Conservation (phyloP, 345 rosid genomes). For the Mangifera indica region DNA sequence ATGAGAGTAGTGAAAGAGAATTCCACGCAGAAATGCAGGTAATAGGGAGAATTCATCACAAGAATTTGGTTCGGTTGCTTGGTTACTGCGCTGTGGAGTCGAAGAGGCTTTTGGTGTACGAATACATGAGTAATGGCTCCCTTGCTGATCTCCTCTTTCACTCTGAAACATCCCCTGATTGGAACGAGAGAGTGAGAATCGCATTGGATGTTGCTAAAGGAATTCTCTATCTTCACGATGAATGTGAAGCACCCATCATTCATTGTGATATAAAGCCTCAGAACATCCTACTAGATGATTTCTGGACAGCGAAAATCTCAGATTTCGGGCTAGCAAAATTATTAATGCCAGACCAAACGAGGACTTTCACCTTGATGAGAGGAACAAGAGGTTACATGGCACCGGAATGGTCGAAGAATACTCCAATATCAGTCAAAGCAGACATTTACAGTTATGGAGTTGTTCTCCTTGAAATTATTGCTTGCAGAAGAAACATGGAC, state of each 20-base stretch:
- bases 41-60: too few relatives aligned
- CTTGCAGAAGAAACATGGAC: constrained; percentile 13
- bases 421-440: constrained; percentile 32
- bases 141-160: too few relatives aligned
- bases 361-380: constrained; percentile 25
- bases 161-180: too few relatives aligned
- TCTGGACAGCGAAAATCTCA: constrained; percentile 24
- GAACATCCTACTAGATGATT: constrained; percentile 25
- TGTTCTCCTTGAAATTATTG: constrained; percentile 31
- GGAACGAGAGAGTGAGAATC: constrained; percentile 23
- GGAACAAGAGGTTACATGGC: constrained; percentile 33
- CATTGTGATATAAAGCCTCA: constrained; percentile 37
- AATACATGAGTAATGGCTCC: too few relatives aligned
- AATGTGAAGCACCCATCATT: constrained; percentile 31
- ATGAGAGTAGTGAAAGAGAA: too few relatives aligned
- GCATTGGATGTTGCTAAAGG: constrained; percentile 32
- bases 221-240: constrained; percentile 27
- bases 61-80: too few relatives aligned
- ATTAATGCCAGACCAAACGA: constrained; percentile 32
- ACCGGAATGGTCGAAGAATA: constrained; percentile 32
- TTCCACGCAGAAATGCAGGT: too few relatives aligned
- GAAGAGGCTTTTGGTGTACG: too few relatives aligned
- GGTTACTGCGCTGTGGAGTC: too few relatives aligned
- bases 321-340: constrained; percentile 38
- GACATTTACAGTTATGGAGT: constrained; percentile 39